These are phyloP conservation scores for Ogataea thermomethanolica DNA, from an alignment of 805 yeast genomes.

Conservation along the genomic window DNA sequence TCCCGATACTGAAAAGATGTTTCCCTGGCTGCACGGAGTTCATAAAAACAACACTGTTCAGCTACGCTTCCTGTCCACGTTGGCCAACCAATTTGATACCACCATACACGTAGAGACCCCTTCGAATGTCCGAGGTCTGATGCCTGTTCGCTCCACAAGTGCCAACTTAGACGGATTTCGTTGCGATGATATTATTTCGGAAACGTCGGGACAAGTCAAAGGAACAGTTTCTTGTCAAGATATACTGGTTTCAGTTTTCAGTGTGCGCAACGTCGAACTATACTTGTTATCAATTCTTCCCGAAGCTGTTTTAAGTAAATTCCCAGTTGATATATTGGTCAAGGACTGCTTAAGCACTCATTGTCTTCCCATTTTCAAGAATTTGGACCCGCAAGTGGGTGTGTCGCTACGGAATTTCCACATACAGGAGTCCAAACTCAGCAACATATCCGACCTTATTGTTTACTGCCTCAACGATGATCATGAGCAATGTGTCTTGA, in stretches of 20 bases:
- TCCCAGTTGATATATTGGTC: slow-evolving; percentile 30
- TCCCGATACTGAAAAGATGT: slow-evolving; percentile 67
- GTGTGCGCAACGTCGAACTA: slow-evolving; percentile 25
- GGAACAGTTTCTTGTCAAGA: slow-evolving; percentile 56
- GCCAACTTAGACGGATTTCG: slow-evolving; percentile 29
- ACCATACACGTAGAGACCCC: slow-evolving; percentile 22
- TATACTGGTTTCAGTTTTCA: slow-evolving; percentile 44
- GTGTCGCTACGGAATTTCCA: slow-evolving; percentile 81
- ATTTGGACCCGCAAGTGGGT: slow-evolving; percentile 67
- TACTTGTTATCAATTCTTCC: slow-evolving; percentile 30
- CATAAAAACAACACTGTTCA: slow-evolving; percentile 55
- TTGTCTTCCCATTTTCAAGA: slow-evolving; percentile 50
- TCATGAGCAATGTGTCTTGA: slow-evolving; percentile 27
- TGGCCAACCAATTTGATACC: slow-evolving; percentile 15
- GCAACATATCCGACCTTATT: slow-evolving; percentile 68
- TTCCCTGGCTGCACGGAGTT: slow-evolving; percentile 90
- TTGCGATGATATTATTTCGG: slow-evolving; percentile 31
- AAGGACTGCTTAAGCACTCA: slow-evolving; percentile 43
- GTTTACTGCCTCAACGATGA: slow-evolving; percentile 62
- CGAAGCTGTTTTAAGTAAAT: slow-evolving; percentile 17
- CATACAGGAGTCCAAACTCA: slow-evolving; percentile 77
- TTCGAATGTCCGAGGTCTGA: slow-evolving; percentile 22
- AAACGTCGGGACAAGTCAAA: slow-evolving; percentile 45
- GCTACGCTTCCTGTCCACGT: slow-evolving; percentile 38
- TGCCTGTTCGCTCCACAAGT: slow-evolving; percentile 32